phyloP scores from a whole-genome alignment of 2,329 filamentous ascomycete genomes.

The Pseudogymnoascus sp. region DNA sequence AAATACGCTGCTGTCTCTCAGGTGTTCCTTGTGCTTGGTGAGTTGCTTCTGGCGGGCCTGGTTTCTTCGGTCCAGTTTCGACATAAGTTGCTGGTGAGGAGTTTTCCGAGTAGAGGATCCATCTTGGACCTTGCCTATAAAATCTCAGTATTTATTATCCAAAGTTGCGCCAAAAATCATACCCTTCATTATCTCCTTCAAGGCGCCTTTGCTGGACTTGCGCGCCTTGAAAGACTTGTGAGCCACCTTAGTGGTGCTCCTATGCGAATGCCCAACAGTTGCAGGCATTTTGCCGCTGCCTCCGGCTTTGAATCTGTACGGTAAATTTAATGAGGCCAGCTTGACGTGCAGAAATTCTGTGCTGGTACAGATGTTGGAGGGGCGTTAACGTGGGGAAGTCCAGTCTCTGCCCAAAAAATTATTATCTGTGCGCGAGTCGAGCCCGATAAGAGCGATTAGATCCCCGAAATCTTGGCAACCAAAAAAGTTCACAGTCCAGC shows the following conservation, averaged over 20 bases:
- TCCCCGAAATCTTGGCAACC: slow-evolving; percentile 8
- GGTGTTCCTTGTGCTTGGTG: slow-evolving; percentile 74
- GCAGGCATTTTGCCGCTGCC: slow-evolving; percentile 67
- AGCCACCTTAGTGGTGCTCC: slow-evolving; percentile 79
- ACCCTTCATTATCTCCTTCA: slow-evolving; percentile 85
- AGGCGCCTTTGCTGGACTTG: slow-evolving; percentile 77
- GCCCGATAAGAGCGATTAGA: slow-evolving; percentile 11
- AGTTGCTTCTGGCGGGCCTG: slow-evolving; percentile 85
- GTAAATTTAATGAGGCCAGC: slow-evolving; percentile 54
- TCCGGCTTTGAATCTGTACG: slow-evolving; percentile 83
- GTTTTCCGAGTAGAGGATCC: slow-evolving; percentile 75
- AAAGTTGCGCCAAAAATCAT: slow-evolving; percentile 18
- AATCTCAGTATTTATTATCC: slow-evolving; percentile 10
- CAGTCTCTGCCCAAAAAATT: slow-evolving; percentile 10
- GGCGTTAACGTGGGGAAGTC: slow-evolving; percentile 4
- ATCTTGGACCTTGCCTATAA: slow-evolving; percentile 64
- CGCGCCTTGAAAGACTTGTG: slow-evolving; percentile 91
- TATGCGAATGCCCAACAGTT: slow-evolving; percentile 70
- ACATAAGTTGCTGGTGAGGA: slow-evolving; percentile 93
- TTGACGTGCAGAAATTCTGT: slow-evolving; percentile 29
- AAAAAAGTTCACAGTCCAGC: slow-evolving; percentile 10
- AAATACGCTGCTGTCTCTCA: slow-evolving; percentile 73
- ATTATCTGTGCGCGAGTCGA: slow-evolving; percentile 9
- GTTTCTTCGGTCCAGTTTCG: slow-evolving; percentile 90
- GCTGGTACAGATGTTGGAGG: not conserved